These are phyloP conservation scores for Russula olivacea DNA, from an alignment of 768 basidiomycete species.

Conservation along the genomic window DNA sequence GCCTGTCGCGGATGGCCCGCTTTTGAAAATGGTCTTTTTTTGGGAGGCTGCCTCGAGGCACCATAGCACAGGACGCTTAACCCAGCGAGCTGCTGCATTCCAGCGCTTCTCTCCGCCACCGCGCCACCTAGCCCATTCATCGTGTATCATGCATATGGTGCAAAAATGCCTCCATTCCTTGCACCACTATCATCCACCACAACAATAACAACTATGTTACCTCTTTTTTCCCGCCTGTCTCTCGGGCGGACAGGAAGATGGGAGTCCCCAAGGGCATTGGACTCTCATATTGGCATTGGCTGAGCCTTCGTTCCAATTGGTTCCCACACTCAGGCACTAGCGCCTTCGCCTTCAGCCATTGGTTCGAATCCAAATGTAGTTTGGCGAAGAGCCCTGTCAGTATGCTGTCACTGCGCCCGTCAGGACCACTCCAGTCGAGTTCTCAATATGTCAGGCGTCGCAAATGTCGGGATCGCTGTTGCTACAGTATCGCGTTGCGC, in stretches of 20 bases:
- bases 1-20: background rate
- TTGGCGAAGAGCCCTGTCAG: background rate
- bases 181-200: too few relatives aligned
- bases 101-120: background rate
- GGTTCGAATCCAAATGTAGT: background rate
- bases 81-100: slow-evolving; percentile 4
- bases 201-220: background rate
- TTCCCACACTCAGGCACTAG: background rate
- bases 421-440: background rate
- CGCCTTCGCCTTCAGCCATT: background rate
- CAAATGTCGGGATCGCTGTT: background rate
- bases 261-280: background rate
- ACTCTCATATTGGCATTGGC: too few relatives aligned
- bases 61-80: background rate
- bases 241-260: background rate
- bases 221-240: background rate
- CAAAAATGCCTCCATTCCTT: too few relatives aligned
- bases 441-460: background rate
- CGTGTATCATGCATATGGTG: background rate
- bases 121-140: background rate
- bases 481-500: too few relatives aligned
- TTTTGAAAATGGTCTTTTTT: background rate
- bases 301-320: background rate
- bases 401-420: background rate
- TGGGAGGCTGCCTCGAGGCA: slow-evolving; percentile 2